phyloP scores from a whole-genome alignment of 2,329 filamentous ascomycete species.

The Pseudocercospora fuligena region DNA sequence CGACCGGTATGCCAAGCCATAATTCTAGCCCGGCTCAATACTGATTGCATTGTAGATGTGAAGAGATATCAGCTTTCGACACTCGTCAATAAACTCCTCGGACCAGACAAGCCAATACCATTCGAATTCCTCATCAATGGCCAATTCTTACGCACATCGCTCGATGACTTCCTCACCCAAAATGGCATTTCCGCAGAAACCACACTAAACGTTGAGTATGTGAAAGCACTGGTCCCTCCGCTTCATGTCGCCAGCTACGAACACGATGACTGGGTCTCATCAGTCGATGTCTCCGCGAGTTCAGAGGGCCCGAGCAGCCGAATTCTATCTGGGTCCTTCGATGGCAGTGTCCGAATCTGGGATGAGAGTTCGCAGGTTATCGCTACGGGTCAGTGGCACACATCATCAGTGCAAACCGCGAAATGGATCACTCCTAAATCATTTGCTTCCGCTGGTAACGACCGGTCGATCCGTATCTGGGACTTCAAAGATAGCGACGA shows the following conservation, averaged over 20 bases:
- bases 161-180: slow-evolving; percentile 85
- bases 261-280: slow-evolving; percentile 96
- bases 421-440: slow-evolving; percentile 75
- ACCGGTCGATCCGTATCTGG: slow-evolving; percentile 87
- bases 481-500: slow-evolving; percentile 70
- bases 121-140: slow-evolving; percentile 97
- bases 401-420: slow-evolving; percentile 76
- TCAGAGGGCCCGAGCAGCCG: slow-evolving; percentile 64
- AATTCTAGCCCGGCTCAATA: neutral
- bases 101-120: slow-evolving; percentile 68
- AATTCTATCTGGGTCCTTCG: slow-evolving; percentile 91
- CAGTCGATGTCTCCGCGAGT: slow-evolving; percentile 78
- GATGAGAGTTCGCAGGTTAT: slow-evolving; percentile 84
- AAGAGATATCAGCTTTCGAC: slow-evolving; percentile 65
- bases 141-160: slow-evolving; percentile 82
- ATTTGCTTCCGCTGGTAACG: slow-evolving; percentile 80
- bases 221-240: slow-evolving; percentile 87
- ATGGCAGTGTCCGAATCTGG: slow-evolving; percentile 88
- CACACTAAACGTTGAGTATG: slow-evolving; percentile 87
- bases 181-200: slow-evolving; percentile 90
- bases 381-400: slow-evolving; percentile 76
- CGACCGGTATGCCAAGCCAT: slow-evolving; percentile 52
- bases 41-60: slow-evolving; percentile 46
- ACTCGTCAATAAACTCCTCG: slow-evolving; percentile 65
- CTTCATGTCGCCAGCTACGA: slow-evolving; percentile 89